Conservation (phyloP, 2,329 filamentous ascomycete genomes). For the Phaeoacremonium minimum region DNA sequence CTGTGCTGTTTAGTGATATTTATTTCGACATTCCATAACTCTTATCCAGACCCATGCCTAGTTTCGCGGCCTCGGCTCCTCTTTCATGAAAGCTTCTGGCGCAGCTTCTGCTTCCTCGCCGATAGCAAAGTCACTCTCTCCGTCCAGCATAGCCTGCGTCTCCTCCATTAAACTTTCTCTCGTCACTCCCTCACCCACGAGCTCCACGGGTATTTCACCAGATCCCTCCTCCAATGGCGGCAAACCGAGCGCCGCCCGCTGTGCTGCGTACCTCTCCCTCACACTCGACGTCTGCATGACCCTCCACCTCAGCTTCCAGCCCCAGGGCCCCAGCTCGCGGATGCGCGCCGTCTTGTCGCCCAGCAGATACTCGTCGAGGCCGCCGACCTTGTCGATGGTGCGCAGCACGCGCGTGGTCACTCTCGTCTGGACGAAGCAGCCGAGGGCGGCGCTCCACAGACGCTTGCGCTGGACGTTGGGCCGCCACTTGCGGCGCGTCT, state of each 20-base stretch:
- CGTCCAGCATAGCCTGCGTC: slow-evolving; percentile 32
- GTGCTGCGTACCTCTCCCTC: slow-evolving; percentile 58
- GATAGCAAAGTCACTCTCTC: slow-evolving; percentile 40
- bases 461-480: slow-evolving; percentile 69
- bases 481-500: slow-evolving; percentile 69
- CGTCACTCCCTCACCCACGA: slow-evolving; percentile 9
- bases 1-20: neutral
- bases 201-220: slow-evolving; percentile 21
- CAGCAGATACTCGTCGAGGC: slow-evolving; percentile 86
- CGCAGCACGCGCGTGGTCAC: slow-evolving; percentile 66
- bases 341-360: slow-evolving; percentile 74
- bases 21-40: too few species aligned
- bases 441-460: slow-evolving; percentile 61
- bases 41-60: too few species aligned
- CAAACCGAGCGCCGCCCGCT: slow-evolving; percentile 65
- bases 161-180: slow-evolving; percentile 27
- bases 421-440: slow-evolving; percentile 60
- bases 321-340: slow-evolving; percentile 81
- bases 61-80: slow-evolving; percentile 8
- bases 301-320: slow-evolving; percentile 86
- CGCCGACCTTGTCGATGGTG: slow-evolving; percentile 79
- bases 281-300: slow-evolving; percentile 74
- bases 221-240: slow-evolving; percentile 34
- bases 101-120: slow-evolving; percentile 30
- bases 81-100: slow-evolving; percentile 22